Evolutionary conservation across 164 flowering plant species (phyloP).

Genomic region (Berberis vulgaris): DNA sequence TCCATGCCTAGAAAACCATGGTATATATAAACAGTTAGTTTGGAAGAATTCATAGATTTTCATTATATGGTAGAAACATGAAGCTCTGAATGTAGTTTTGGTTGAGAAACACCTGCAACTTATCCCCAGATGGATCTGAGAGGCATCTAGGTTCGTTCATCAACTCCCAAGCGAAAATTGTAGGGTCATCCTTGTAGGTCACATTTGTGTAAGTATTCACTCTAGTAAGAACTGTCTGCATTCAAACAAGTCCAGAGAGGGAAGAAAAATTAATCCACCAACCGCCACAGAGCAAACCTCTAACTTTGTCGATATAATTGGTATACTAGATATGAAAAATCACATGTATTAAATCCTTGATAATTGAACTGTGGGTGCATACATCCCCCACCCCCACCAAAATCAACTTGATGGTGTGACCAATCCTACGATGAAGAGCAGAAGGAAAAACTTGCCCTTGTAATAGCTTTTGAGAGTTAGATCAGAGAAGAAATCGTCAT

Average conservation of each 20-base stretch:
- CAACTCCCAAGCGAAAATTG: constrained; percentile 89
- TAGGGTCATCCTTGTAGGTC: constrained; percentile 91
- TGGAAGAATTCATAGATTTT: not conserved
- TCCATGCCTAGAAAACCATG: constrained; percentile 45
- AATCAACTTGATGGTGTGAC: no score
- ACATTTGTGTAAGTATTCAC: constrained; percentile 75
- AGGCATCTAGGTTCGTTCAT: constrained; percentile 82
- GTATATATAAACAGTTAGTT: not conserved
- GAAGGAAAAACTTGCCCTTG: constrained; percentile 38
- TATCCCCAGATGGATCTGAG: constrained; percentile 70
- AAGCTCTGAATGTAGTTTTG: not conserved
- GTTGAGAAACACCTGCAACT: constrained; percentile 47
- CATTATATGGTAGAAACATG: not conserved
- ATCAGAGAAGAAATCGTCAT: constrained; percentile 88
- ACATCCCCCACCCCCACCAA: no score
- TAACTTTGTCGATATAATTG: no score
- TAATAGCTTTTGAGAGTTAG: constrained; percentile 64
- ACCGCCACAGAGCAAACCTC: no score
- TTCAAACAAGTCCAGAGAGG: not conserved
- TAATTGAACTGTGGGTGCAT: no score
- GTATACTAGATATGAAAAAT: no score
- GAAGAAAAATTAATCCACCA: not conserved
- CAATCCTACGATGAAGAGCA: no score
- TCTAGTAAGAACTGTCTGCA: constrained; percentile 67
- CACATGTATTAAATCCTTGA: no score